Conservation (phyloP, 768 basidiomycete species). For the Trametes cinnabarina region DNA sequence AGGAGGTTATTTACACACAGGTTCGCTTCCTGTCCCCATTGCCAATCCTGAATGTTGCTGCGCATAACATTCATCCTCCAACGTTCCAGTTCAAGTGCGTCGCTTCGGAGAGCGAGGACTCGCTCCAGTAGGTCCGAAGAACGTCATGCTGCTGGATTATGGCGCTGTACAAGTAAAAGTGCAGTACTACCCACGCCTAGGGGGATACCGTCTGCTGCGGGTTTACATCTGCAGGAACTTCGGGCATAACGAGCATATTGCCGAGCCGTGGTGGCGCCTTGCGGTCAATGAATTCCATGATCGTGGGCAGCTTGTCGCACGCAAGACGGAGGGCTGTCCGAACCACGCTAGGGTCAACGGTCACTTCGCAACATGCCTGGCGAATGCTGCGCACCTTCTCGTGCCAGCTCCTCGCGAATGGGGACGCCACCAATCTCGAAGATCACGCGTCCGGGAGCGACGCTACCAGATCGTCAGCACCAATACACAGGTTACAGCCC, state of each 20-base stretch:
- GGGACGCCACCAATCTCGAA: conserved; percentile 91
- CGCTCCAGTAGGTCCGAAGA: no score
- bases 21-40: no score
- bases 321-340: conserved; percentile 78
- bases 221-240: conserved; percentile 4
- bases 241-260: conserved; percentile 46
- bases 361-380: background rate
- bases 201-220: background rate
- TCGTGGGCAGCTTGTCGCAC: conserved; percentile 81
- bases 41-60: no score
- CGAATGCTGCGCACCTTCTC: conserved; percentile 64
- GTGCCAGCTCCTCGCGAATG: conserved; percentile 88
- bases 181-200: background rate
- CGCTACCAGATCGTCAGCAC: conserved; percentile 44
- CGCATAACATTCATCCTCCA: no score
- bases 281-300: conserved; percentile 81
- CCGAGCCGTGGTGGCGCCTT: conserved; percentile 72
- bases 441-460: conserved; percentile 84
- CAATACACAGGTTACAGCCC: no score
- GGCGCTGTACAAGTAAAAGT: background rate
- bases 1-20: no score
- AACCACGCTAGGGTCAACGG: background rate
- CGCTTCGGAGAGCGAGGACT: no score
- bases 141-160: background rate
- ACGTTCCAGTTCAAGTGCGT: no score